These are phyloP conservation scores for Ceratobasidium sp. DNA, from an alignment of 1,284 basidiomycete genomes.

Conservation along the genomic window DNA sequence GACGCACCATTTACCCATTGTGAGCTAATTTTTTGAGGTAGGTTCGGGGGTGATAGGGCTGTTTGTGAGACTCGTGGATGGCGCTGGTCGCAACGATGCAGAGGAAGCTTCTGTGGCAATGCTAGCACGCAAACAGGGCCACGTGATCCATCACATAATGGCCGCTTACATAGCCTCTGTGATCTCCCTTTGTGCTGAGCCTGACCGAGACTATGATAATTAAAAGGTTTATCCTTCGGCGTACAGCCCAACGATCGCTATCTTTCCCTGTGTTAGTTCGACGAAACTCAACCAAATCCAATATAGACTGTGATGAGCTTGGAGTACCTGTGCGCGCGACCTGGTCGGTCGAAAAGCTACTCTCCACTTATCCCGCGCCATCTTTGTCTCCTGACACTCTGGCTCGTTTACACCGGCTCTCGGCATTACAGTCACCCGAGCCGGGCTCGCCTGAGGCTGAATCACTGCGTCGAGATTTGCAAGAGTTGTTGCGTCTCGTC, in stretches of 20 bases:
- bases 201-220: background rate
- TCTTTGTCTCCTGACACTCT: constrained; percentile 65
- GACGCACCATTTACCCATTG: constrained; percentile 39
- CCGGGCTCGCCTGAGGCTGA: constrained; percentile 64
- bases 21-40: background rate
- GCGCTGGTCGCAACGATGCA: constrained; percentile 35
- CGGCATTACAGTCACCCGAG: constrained; percentile 72
- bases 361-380: constrained; percentile 78
- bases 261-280: background rate
- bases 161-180: background rate
- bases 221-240: background rate
- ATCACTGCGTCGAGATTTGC: constrained; percentile 65
- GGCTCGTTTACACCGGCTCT: constrained; percentile 70
- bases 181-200: background rate
- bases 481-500: constrained; percentile 75
- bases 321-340: constrained; percentile 71
- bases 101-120: constrained; percentile 37
- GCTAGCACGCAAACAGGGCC: constrained; percentile 9
- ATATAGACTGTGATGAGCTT: constrained; percentile 58
- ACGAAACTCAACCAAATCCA: background rate
- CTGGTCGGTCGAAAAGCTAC: constrained; percentile 78
- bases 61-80: background rate
- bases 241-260: constrained; percentile 1
- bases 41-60: background rate
- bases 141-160: background rate